These are phyloP conservation scores for Hortiboletus rubellus DNA, from an alignment of 1,284 basidiomycete genomes.

Conservation along the genomic window DNA sequence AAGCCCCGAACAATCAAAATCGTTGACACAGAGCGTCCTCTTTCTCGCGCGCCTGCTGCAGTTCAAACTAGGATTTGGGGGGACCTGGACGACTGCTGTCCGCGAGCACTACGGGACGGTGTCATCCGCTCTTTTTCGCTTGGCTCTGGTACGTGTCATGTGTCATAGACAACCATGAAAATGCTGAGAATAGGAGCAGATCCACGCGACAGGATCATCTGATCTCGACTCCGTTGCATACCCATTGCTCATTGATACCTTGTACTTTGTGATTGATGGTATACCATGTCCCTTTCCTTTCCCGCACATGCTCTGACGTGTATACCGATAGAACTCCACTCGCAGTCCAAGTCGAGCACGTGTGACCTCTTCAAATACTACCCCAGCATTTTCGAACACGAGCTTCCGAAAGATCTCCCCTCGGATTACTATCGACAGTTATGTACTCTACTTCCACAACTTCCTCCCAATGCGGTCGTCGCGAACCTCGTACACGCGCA, in stretches of 20 bases:
- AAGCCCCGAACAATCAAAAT: constrained; percentile 11
- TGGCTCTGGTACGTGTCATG: constrained; percentile 53
- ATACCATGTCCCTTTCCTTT: constrained; percentile 16
- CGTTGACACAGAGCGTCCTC: constrained; percentile 39
- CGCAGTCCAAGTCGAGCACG: constrained; percentile 49
- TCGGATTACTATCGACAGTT: constrained; percentile 56
- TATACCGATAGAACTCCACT: constrained; percentile 54
- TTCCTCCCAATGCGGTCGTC: constrained; percentile 52
- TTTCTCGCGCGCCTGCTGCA: constrained; percentile 67
- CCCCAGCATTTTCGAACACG: constrained; percentile 49
- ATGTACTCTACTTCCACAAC: constrained; percentile 47
- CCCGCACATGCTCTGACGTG: background rate
- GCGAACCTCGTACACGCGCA: constrained; percentile 58
- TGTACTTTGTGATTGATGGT: constrained; percentile 75
- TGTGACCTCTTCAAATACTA: constrained; percentile 64
- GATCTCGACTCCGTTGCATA: constrained; percentile 56
- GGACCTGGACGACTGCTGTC: constrained; percentile 54
- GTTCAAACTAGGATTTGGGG: constrained; percentile 67
- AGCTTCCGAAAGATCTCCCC: constrained; percentile 57
- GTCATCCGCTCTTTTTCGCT: constrained; percentile 48
- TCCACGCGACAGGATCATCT: constrained; percentile 49
- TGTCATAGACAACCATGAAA: background rate
- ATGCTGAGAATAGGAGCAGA: constrained; percentile 36
- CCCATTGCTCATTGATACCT: constrained; percentile 68
- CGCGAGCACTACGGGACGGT: constrained; percentile 50